These are phyloP conservation scores for Umbellularia californica DNA, from an alignment of 164 flowering plant genomes.

Conservation along the genomic window DNA sequence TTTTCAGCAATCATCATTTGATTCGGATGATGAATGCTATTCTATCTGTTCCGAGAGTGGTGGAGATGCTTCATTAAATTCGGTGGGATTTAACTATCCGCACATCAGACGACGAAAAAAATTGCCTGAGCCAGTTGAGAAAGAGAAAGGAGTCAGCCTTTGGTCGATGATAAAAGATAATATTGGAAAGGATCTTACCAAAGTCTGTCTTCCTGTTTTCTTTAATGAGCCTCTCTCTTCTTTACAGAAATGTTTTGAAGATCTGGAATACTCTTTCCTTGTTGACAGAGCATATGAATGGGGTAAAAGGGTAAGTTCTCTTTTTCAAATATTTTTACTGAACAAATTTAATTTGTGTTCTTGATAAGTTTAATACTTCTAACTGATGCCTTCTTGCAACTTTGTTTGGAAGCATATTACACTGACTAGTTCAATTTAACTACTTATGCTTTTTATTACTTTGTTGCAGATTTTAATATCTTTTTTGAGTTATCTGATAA, in stretches of 20 bases:
- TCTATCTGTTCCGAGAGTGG: slow-evolving; percentile 50
- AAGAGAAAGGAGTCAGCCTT: slow-evolving; percentile 91
- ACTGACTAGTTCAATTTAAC: not conserved
- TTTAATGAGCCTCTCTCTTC: slow-evolving; percentile 94
- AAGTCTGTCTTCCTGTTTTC: slow-evolving; percentile 94
- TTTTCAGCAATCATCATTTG: slow-evolving; percentile 58
- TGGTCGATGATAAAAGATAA: slow-evolving; percentile 99
- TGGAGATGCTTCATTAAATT: slow-evolving; percentile 50
- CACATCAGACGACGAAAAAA: slow-evolving; percentile 78
- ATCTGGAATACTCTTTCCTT: slow-evolving; percentile 91
- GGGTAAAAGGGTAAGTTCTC: slow-evolving; percentile 71
- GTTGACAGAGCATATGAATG: slow-evolving; percentile 88
- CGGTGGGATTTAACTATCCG: slow-evolving; percentile 60
- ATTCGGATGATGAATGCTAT: slow-evolving; percentile 61
- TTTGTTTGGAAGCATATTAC: not conserved
- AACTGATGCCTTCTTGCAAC: not conserved
- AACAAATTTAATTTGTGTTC: not conserved
- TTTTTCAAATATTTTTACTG: not conserved
- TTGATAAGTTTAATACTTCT: not conserved
- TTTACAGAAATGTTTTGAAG: slow-evolving; percentile 93
- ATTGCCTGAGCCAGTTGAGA: slow-evolving; percentile 88
- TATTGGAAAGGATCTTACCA: slow-evolving; percentile 89
- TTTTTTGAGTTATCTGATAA: not conserved
- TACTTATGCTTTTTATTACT: not conserved
- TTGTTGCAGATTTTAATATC: not conserved